A percentile compares a stretch with the other conserved stretches of the same genome.
Evolutionary conservation across 345 rosid species (phyloP).

Genomic region (Salix brachista): DNA sequence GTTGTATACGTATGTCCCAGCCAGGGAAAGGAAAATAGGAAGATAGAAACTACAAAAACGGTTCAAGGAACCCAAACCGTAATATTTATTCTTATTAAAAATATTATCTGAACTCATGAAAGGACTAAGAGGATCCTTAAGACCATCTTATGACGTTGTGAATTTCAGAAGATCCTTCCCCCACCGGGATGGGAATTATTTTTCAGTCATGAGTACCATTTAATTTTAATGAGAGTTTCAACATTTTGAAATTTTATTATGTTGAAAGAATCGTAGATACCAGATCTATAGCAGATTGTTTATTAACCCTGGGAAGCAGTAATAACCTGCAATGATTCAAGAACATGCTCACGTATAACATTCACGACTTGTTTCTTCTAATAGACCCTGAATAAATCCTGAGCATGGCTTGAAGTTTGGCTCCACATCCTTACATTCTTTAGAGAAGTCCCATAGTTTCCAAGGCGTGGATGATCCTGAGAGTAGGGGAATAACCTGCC

Average conservation of each 20-base stretch:
- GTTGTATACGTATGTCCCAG: too few relatives aligned
- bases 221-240: not conserved
- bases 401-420: too few relatives aligned
- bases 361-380: too few relatives aligned
- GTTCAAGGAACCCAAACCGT: too few relatives aligned
- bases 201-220: not conserved
- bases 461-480: not conserved
- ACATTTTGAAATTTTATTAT: not conserved
- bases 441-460: not conserved
- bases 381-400: not conserved
- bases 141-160: not conserved
- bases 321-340: not conserved
- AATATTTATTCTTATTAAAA: too few relatives aligned
- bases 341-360: too few relatives aligned
- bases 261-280: not conserved
- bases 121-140: too few relatives aligned
- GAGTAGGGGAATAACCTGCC: not conserved
- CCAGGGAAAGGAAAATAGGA: too few relatives aligned
- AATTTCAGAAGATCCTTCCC: not conserved
- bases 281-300: not conserved
- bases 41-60: too few relatives aligned
- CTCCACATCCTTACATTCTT: not conserved
- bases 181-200: not conserved
- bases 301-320: not conserved
- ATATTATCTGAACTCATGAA: too few relatives aligned